These are phyloP conservation scores for Plasmodium inui DNA, from an alignment of 169 alveolate genomes.

Conservation along the genomic window DNA sequence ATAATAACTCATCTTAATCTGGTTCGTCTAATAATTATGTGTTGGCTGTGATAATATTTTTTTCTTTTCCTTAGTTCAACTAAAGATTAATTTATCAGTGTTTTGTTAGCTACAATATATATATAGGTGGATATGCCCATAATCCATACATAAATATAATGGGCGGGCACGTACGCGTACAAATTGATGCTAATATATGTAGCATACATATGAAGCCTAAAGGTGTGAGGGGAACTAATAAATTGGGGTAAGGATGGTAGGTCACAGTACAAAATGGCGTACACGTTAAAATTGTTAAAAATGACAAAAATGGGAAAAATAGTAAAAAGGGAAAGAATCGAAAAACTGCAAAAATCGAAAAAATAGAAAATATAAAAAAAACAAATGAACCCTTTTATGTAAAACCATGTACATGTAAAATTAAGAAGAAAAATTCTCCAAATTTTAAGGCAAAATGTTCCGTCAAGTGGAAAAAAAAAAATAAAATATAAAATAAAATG, in stretches of 20 bases:
- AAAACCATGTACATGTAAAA: neutral
- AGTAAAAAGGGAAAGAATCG: neutral
- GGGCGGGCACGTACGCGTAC: neutral
- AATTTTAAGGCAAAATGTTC: neutral
- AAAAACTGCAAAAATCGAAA: neutral
- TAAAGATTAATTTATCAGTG: neutral
- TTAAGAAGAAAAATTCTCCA: conserved; percentile 3
- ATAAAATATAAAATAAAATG: neutral
- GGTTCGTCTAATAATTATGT: conserved; percentile 14
- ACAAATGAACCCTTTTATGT: neutral
- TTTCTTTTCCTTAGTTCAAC: neutral
- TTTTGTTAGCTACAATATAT: neutral
- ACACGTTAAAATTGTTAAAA: neutral
- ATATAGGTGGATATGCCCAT: neutral
- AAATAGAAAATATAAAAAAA: neutral
- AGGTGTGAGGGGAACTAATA: neutral
- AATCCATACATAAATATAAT: neutral
- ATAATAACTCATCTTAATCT: conserved; percentile 12
- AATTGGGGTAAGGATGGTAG: neutral
- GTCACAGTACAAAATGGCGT: neutral
- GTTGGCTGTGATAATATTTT: neutral
- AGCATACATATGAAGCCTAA: neutral
- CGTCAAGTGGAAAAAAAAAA: neutral
- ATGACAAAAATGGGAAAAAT: neutral
- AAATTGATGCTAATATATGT: neutral